These are phyloP conservation scores for Trifolium pratense DNA, from an alignment of 306 rosid genomes.

Conservation along the genomic window DNA sequence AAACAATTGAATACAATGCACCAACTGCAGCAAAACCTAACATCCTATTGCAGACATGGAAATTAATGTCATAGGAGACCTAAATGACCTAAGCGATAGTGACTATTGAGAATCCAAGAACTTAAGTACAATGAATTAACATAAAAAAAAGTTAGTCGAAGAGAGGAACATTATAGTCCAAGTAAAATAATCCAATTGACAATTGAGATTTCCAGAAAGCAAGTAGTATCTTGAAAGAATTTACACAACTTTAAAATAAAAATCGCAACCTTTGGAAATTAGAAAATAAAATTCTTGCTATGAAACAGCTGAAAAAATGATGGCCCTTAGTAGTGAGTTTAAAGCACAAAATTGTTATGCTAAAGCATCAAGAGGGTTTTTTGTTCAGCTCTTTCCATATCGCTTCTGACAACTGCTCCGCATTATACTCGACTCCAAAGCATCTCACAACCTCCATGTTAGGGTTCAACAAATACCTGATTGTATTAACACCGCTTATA, in stretches of 20 bases:
- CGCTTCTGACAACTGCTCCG: slow-evolving; percentile 67
- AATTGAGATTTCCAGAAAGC: background rate
- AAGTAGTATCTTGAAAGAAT: background rate
- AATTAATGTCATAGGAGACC: too few species aligned
- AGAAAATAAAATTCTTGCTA: slow-evolving; percentile 9
- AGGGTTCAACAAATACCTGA: slow-evolving; percentile 86
- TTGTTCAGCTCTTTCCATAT: slow-evolving; percentile 60
- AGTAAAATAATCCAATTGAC: background rate
- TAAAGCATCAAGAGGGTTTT: slow-evolving; percentile 33
- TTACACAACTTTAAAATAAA: background rate
- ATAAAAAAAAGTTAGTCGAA: too few species aligned
- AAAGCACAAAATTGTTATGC: background rate
- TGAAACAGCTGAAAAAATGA: slow-evolving; percentile 20
- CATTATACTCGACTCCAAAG: slow-evolving; percentile 83
- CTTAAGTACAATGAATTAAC: too few species aligned
- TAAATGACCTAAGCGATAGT: too few species aligned
- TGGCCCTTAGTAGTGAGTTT: background rate
- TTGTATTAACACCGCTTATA: slow-evolving; percentile 38
- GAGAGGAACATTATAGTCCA: background rate
- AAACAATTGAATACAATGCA: too few species aligned
- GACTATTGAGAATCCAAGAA: too few species aligned
- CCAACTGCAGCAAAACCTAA: too few species aligned
- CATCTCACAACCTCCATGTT: slow-evolving; percentile 83
- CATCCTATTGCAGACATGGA: too few species aligned
- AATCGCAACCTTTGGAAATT: background rate